A percentile compares a stretch with the other conserved stretches of the same genome.
phyloP scores from a whole-genome alignment of 1,284 basidiomycete species.

The Xerocomus amazonicus region DNA sequence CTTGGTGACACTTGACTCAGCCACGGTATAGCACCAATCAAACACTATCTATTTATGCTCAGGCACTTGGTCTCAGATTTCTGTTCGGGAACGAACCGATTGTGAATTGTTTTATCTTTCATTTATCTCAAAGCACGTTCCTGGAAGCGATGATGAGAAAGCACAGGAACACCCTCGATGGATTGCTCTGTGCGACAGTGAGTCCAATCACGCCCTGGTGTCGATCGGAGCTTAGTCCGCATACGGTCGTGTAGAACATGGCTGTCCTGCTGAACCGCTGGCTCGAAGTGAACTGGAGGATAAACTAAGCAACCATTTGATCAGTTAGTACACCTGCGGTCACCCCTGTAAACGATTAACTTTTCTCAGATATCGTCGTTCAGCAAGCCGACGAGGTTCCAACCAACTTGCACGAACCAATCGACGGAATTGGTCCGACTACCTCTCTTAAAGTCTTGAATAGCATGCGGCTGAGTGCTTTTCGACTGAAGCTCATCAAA shows the following conservation, averaged over 20 bases:
- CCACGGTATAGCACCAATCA: constrained; percentile 44
- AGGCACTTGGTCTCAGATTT: constrained; percentile 47
- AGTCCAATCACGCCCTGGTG: constrained; percentile 27
- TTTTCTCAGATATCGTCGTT: constrained; percentile 37
- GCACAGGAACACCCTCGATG: constrained; percentile 57
- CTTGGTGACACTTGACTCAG: constrained; percentile 66
- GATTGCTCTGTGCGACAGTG: constrained; percentile 60
- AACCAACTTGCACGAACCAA: constrained; percentile 3
- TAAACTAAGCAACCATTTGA: constrained; percentile 59
- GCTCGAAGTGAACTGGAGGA: constrained; percentile 37
- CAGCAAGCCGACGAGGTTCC: constrained; percentile 28
- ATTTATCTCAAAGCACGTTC: constrained; percentile 46
- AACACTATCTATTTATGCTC: constrained; percentile 11
- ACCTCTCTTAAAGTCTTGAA: constrained; percentile 53
- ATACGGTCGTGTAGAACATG: constrained; percentile 50
- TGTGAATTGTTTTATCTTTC: constrained; percentile 85
- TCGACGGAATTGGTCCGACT: constrained; percentile 20
- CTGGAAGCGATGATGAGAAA: constrained; percentile 44
- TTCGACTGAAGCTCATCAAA: constrained; percentile 56
- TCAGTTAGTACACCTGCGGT: constrained; percentile 44
- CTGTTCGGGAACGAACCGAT: constrained; percentile 73
- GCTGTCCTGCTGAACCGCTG: constrained; percentile 45
- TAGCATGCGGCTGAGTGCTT: constrained; percentile 56
- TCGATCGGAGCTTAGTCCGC: constrained; percentile 2
- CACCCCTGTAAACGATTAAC: constrained; percentile 8